Base-by-base conservation (phyloP, 345 rosid genomes). In the Gossypium herbaceum region DNA sequence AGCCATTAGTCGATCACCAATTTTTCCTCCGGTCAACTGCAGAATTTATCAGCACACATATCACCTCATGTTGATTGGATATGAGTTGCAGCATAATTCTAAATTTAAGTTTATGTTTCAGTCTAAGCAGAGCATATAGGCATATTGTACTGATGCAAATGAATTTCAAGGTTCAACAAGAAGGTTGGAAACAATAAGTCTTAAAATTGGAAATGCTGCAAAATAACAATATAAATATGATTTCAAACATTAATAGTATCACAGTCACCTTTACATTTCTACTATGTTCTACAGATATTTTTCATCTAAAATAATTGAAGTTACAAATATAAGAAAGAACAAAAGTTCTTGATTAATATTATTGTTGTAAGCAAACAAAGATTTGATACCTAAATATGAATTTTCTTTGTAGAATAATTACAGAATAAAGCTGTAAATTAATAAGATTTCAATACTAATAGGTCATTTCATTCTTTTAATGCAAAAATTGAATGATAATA, bases 1-100 rank as follows among this genome's bases (percentile, higher is more conserved):
- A 70, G 98, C 92, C 87, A 84, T 77, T 75, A 95, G 84, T 50
- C 98, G 89, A 78, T 89, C 93, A 76, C 97, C 94, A 81, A 93
- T 95, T 87, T 73, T 90, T 52, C 94, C 97, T 76, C 96, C 94
- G 41, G 99, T 95, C 86, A 95, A 84, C 99, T 91, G 80, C 76
- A 85, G 24, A 65, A 75, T 63, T 54, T 43, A 82, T 50, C 59
- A 83, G 74, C 10, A 71, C 60, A 61, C 34, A 15, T 24, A 80
- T 79, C 51, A 80, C 56, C 58, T 75, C 67, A 68, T 55, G 76
- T 77, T 17, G 19, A 62, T 27, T 47, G 69, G 68, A 50, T 24
- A 4, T 16, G n/a, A 52, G 59, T 17, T 51, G 60, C 39, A 68
- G 72, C 25, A 52, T 52, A 69, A 25, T 69, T 25, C 59, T 25